phyloP scores from a whole-genome alignment of 176 grass and related monocot species.

The Paspalum vaginatum region DNA sequence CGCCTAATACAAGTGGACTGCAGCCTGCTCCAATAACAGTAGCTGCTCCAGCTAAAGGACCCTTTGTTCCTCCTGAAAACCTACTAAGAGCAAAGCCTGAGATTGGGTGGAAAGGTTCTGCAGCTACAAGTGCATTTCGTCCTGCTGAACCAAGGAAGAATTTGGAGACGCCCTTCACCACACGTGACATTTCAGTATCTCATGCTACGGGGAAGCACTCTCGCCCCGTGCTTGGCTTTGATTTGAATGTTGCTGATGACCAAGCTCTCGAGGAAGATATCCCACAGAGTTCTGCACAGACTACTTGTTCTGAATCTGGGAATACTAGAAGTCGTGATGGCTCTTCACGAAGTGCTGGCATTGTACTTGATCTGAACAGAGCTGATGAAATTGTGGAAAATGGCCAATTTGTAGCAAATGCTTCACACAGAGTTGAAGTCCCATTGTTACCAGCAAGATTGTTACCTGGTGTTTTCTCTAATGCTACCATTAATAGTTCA shows the following conservation, averaged over 20 bases:
- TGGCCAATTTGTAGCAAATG: slow-evolving; percentile 46
- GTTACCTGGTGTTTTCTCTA: slow-evolving; percentile 49
- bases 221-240: slow-evolving; percentile 65
- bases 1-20: slow-evolving; percentile 43
- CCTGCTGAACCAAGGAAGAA: slow-evolving; percentile 77
- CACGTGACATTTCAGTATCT: slow-evolving; percentile 33
- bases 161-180: slow-evolving; percentile 45
- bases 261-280: slow-evolving; percentile 66
- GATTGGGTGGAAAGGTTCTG: slow-evolving; percentile 84
- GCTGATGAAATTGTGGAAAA: slow-evolving; percentile 61
- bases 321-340: slow-evolving; percentile 53
- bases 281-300: slow-evolving; percentile 56
- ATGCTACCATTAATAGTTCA: slow-evolving; percentile 43
- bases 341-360: slow-evolving; percentile 43
- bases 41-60: slow-evolving; percentile 75
- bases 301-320: slow-evolving; percentile 60
- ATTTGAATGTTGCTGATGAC: slow-evolving; percentile 83
- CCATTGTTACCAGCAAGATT: slow-evolving; percentile 55
- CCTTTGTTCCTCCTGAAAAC: slow-evolving; percentile 79
- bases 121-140: slow-evolving; percentile 88
- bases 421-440: slow-evolving; percentile 47
- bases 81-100: slow-evolving; percentile 67
- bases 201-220: slow-evolving; percentile 51
- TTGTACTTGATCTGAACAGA: slow-evolving; percentile 82
- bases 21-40: slow-evolving; percentile 60